These are phyloP conservation scores for Metschnikowia corniflorae DNA, from an alignment of 805 yeast genomes.

Conservation along the genomic window DNA sequence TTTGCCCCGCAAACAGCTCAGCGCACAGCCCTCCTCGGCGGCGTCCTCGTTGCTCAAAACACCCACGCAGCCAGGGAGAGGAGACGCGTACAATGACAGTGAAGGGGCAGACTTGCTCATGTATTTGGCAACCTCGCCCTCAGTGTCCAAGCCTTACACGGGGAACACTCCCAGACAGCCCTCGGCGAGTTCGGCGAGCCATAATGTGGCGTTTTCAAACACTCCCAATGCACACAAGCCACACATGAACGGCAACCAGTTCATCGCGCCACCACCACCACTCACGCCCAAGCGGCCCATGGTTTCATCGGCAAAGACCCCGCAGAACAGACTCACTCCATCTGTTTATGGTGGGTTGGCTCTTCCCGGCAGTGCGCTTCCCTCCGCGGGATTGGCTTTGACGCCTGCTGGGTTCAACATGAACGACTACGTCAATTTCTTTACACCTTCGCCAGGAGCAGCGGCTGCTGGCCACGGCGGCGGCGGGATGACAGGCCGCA, in stretches of 20 bases:
- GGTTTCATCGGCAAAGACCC: conserved; percentile 28
- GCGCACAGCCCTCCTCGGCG: conserved; percentile 3
- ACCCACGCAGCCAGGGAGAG: conserved; percentile 33
- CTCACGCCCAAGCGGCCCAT: conserved; percentile 40
- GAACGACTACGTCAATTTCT: conserved; percentile 77
- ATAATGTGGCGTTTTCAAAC: conserved; percentile 4
- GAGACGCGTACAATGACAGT: conserved; percentile 31
- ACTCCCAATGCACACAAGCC: conserved; percentile 12
- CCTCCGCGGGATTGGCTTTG: conserved; percentile 42
- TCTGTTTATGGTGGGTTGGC: conserved; percentile 28
- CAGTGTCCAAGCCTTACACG: conserved; percentile 47
- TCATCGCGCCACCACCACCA: conserved; percentile 41
- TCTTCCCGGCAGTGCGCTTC: conserved; percentile 28
- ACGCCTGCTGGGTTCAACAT: conserved; percentile 72
- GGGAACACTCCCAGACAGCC: conserved; percentile 29
- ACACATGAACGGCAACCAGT: conserved; percentile 14
- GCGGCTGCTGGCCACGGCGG: conserved; percentile 33
- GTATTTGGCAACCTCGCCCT: conserved; percentile 82
- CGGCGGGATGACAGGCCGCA: conserved; percentile 11
- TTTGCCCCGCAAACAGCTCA: conserved; percentile 23
- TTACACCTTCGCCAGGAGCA: conserved; percentile 69
- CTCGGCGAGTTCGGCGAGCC: not conserved
- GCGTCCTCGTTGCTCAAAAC: conserved; percentile 24
- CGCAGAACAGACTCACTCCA: conserved; percentile 42
- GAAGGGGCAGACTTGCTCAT: conserved; percentile 83